Conservation (phyloP, 306 rosid genomes). For the Acmispon strigosus region DNA sequence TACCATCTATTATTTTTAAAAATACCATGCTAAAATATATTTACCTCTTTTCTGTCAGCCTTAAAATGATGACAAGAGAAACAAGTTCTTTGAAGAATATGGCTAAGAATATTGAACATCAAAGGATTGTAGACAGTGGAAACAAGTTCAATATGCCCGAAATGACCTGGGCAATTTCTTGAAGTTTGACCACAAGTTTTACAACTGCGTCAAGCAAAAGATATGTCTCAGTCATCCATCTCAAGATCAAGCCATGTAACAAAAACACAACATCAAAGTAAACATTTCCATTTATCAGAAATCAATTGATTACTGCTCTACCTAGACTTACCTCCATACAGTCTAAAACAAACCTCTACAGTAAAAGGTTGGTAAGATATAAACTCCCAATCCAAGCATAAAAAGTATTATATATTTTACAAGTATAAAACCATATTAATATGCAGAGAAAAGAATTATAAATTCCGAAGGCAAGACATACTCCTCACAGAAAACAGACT, state of each 20-base stretch:
- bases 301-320: not conserved
- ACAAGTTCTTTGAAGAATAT: constrained; percentile 51
- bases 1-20: not conserved
- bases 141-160: constrained; percentile 77
- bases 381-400: too few relatives aligned
- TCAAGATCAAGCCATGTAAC: not conserved
- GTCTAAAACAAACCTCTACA: not conserved
- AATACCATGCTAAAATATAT: not conserved
- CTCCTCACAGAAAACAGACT: not conserved
- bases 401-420: too few relatives aligned
- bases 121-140: constrained; percentile 67
- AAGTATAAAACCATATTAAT: too few relatives aligned
- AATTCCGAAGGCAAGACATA: not conserved
- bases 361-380: too few relatives aligned
- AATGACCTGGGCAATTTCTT: constrained; percentile 68
- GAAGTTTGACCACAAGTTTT: constrained; percentile 54
- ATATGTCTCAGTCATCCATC: constrained; percentile 5
- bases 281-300: not conserved
- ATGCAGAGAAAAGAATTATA: too few relatives aligned
- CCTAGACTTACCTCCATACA: not conserved
- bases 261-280: not conserved
- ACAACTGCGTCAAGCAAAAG: constrained; percentile 57
- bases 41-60: constrained; percentile 39
- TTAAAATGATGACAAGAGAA: constrained; percentile 53
- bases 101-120: constrained; percentile 53